Percentiles rank a stretch among this genome's conserved stretches.
phyloP scores from a whole-genome alignment of 805 yeast species.

The Candida andamanensis region DNA sequence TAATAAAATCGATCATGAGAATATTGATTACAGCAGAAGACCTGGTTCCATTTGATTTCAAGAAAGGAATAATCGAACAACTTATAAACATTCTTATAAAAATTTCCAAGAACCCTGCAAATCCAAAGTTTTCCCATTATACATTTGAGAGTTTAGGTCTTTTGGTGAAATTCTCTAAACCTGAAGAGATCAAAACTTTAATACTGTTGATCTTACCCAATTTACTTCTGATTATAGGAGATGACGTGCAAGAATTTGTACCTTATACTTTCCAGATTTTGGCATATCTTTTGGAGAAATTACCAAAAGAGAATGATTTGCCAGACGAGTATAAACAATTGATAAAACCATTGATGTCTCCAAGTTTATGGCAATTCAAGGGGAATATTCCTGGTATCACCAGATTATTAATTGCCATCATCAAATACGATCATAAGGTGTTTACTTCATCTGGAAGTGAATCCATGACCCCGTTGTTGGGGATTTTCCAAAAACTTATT shows the following conservation, averaged over 20 bases:
- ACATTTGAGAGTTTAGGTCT: conserved; percentile 85
- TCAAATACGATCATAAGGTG: conserved; percentile 41
- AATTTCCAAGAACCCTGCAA: conserved; percentile 86
- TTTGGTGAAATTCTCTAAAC: conserved; percentile 49
- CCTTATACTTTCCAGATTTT: conserved; percentile 92
- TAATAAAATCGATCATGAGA: conserved; percentile 86
- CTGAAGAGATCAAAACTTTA: conserved; percentile 27
- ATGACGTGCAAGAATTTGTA: conserved; percentile 88
- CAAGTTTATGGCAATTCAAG: conserved; percentile 87
- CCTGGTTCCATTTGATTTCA: conserved; percentile 40
- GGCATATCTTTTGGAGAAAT: conserved; percentile 65
- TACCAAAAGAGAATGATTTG: conserved; percentile 42
- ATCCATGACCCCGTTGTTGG: conserved; percentile 73
- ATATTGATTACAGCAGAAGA: conserved; percentile 71
- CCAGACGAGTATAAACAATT: conserved; percentile 64
- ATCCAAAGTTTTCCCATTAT: conserved; percentile 89
- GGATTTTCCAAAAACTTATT: conserved; percentile 92
- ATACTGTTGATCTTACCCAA: conserved; percentile 61
- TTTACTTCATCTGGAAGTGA: conserved; percentile 28
- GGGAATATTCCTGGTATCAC: conserved; percentile 95
- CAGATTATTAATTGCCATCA: conserved; percentile 66
- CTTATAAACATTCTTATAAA: conserved; percentile 62
- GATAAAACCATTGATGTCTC: conserved; percentile 78
- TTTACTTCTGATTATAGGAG: conserved; percentile 60
- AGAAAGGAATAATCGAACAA: conserved; percentile 53